Evolutionary conservation across 768 basidiomycete genomes (phyloP).

Genomic region (Crepidotus variabilis): DNA sequence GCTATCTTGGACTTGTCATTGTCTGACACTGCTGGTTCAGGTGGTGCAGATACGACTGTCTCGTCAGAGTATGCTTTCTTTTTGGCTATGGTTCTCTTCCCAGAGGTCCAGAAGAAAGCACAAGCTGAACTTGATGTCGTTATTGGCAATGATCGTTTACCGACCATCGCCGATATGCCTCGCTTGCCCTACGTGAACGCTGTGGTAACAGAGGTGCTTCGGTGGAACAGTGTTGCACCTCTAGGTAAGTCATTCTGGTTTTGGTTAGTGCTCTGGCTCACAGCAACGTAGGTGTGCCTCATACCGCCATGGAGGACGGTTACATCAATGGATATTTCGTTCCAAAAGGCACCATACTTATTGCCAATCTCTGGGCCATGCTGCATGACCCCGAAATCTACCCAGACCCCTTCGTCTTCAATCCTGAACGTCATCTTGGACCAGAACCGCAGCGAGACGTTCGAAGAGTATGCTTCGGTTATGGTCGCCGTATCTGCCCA

Average conservation of each 20-base stretch:
- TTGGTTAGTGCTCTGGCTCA: background rate
- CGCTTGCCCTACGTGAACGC: slow-evolving; percentile 47
- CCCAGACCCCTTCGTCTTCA: slow-evolving; percentile 45
- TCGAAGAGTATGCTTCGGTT: slow-evolving; percentile 40
- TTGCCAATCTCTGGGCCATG: slow-evolving; percentile 51
- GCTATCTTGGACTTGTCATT: background rate
- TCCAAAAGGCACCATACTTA: slow-evolving; percentile 44
- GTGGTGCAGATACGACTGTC: slow-evolving; percentile 49
- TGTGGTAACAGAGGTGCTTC: slow-evolving; percentile 41
- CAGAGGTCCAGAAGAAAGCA: slow-evolving; percentile 47
- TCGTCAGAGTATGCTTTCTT: slow-evolving; percentile 43
- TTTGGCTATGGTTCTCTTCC: slow-evolving; percentile 40
- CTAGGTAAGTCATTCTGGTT: slow-evolving; percentile 24
- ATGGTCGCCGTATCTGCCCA: slow-evolving; percentile 42
- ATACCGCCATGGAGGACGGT: slow-evolving; percentile 42
- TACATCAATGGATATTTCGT: slow-evolving; percentile 39
- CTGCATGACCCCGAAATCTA: slow-evolving; percentile 46
- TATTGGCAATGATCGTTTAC: slow-evolving; percentile 33
- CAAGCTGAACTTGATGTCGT: slow-evolving; percentile 50
- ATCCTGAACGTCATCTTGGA: slow-evolving; percentile 43
- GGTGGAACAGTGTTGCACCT: slow-evolving; percentile 47
- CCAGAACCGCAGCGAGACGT: slow-evolving; percentile 36
- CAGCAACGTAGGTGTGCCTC: slow-evolving; percentile 34
- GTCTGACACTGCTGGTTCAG: slow-evolving; percentile 17
- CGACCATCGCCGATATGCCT: slow-evolving; percentile 34